phyloP scores from a whole-genome alignment of 1,284 basidiomycete species.

The Rhizoctonia solani region DNA sequence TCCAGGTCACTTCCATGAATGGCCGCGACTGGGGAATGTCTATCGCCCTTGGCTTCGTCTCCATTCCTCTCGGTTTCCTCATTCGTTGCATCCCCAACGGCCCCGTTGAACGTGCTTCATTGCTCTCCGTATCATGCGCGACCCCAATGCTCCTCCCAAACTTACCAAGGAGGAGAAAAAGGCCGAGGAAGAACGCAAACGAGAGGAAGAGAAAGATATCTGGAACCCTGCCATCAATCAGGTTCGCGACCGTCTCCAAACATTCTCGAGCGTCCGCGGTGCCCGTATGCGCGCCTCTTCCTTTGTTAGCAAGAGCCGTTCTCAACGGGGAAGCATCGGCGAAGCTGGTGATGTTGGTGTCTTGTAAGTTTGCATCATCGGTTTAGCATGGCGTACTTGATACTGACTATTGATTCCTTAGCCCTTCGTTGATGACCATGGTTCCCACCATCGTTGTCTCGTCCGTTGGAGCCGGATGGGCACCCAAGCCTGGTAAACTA shows the following conservation, averaged over 20 bases:
- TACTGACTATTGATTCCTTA: constrained; percentile 41
- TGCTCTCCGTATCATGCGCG: constrained; percentile 65
- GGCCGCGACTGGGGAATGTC: constrained; percentile 94
- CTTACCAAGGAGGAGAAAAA: constrained; percentile 57
- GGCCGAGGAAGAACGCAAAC: constrained; percentile 41
- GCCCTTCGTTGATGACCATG: constrained; percentile 80
- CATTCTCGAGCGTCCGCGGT: constrained; percentile 81
- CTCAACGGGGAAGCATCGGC: constrained; percentile 52
- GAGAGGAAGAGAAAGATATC: constrained; percentile 15
- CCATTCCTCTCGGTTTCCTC: constrained; percentile 85
- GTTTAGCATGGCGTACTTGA: neutral
- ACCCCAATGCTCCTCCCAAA: constrained; percentile 69
- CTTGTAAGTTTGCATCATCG: constrained; percentile 21
- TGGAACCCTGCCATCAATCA: constrained; percentile 74
- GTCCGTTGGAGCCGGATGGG: constrained; percentile 81
- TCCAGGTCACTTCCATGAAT: constrained; percentile 80
- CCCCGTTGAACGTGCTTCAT: constrained; percentile 79
- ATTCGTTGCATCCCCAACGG: constrained; percentile 82
- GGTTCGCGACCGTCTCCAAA: constrained; percentile 82
- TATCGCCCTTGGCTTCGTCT: constrained; percentile 81
- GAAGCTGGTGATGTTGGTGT: constrained; percentile 41
- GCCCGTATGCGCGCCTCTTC: constrained; percentile 82
- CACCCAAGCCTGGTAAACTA: constrained; percentile 62
- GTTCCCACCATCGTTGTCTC: constrained; percentile 84
- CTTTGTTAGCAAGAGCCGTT: constrained; percentile 78